Conservation (phyloP, 345 rosid species). For the Populus davidiana region DNA sequence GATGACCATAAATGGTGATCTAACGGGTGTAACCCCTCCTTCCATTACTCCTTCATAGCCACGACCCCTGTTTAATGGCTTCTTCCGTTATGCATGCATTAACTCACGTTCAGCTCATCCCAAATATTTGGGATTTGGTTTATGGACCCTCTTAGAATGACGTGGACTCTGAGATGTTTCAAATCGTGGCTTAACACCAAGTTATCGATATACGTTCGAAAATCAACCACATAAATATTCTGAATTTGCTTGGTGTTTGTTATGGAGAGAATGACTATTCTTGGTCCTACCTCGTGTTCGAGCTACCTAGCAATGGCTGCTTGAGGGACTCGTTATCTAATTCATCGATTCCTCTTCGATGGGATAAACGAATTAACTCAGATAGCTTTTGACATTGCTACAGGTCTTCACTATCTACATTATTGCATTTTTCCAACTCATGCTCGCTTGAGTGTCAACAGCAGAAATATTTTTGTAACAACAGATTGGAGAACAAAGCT, state of each 20-base stretch:
- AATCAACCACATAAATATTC: slow-evolving; percentile 54
- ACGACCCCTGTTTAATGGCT: too few relatives aligned
- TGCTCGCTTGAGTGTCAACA: slow-evolving; percentile 39
- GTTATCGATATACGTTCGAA: slow-evolving; percentile 47
- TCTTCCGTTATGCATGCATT: too few relatives aligned
- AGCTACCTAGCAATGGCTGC: slow-evolving; percentile 46
- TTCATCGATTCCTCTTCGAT: slow-evolving; percentile 22
- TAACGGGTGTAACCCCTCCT: too few relatives aligned
- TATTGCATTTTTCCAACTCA: slow-evolving; percentile 48
- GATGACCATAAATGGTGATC: too few relatives aligned
- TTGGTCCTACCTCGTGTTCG: slow-evolving; percentile 44
- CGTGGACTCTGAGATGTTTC: too few relatives aligned
- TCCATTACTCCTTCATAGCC: too few relatives aligned
- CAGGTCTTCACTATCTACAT: slow-evolving; percentile 50
- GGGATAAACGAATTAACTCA: slow-evolving; percentile 41
- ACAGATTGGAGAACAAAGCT: slow-evolving; percentile 54
- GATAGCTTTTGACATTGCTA: slow-evolving; percentile 48
- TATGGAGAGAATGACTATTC: slow-evolving; percentile 31
- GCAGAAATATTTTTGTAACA: slow-evolving; percentile 39
- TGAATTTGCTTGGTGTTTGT: slow-evolving; percentile 49
- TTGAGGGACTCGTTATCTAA: slow-evolving; percentile 39
- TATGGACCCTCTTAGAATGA: too few relatives aligned
- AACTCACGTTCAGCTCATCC: too few relatives aligned
- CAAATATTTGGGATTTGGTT: too few relatives aligned
- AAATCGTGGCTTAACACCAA: not conserved